phyloP scores from a whole-genome alignment of 2,329 filamentous ascomycete species.

The Verticillium nubilum region DNA sequence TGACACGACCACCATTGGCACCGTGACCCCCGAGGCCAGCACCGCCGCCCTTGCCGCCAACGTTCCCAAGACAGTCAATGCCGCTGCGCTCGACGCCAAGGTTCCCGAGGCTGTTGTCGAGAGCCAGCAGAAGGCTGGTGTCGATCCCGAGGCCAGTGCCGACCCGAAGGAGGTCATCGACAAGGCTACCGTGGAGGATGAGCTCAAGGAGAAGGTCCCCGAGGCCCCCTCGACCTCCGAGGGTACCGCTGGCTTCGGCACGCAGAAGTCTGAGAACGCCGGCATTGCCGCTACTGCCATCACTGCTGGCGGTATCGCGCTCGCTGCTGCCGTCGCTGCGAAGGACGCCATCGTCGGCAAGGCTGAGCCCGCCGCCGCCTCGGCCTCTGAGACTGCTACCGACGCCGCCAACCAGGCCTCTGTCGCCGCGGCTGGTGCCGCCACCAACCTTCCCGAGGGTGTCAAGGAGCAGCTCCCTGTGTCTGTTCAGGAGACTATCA shows the following conservation, averaged over 20 bases:
- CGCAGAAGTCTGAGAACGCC: slow-evolving; percentile 46
- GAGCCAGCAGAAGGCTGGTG: slow-evolving; percentile 62
- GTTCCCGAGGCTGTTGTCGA: slow-evolving; percentile 63
- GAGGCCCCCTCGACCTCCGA: slow-evolving; percentile 53
- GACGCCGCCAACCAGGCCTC: slow-evolving; percentile 30
- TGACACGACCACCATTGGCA: slow-evolving; percentile 42
- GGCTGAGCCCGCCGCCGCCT: slow-evolving; percentile 19
- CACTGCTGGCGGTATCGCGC: slow-evolving; percentile 29
- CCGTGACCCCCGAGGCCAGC: slow-evolving; percentile 50
- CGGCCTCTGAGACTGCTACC: slow-evolving; percentile 29
- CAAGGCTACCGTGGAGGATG: slow-evolving; percentile 66
- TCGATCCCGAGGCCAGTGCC: slow-evolving; percentile 63
- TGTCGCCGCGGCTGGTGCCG: slow-evolving; percentile 29
- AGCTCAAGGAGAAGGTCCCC: slow-evolving; percentile 63
- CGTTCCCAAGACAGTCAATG: slow-evolving; percentile 49
- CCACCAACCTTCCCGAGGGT: slow-evolving; percentile 45
- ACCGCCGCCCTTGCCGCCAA: slow-evolving; percentile 64
- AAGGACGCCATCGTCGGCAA: slow-evolving; percentile 17
- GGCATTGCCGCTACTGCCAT: slow-evolving; percentile 27
- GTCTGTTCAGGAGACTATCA: slow-evolving; percentile 42
- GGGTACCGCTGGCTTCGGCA: slow-evolving; percentile 45
- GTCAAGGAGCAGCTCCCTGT: slow-evolving; percentile 47
- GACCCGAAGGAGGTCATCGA: slow-evolving; percentile 61
- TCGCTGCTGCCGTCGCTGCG: slow-evolving; percentile 25
- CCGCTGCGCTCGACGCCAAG: slow-evolving; percentile 25